Conservation (phyloP, 305 asterid species). For the Lippia alba region DNA sequence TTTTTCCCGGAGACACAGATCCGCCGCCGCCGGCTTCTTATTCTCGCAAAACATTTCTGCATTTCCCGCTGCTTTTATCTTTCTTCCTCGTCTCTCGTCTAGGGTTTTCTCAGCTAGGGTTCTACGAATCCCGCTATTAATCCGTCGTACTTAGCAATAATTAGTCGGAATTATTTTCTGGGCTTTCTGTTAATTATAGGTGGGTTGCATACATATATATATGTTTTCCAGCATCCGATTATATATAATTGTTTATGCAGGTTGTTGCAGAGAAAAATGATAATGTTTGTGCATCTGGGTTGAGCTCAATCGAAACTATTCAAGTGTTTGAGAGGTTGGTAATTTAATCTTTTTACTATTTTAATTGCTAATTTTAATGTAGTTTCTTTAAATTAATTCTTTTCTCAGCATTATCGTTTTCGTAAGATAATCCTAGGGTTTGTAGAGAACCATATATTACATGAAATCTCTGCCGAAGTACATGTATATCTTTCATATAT, state of each 20-base stretch:
- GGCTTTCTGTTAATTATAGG: slow-evolving; percentile 26
- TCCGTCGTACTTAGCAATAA: slow-evolving; percentile 19
- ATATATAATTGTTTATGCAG: slow-evolving; percentile 34
- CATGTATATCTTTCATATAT: too few relatives aligned
- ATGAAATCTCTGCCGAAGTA: too few relatives aligned
- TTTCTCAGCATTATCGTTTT: slow-evolving; percentile 10
- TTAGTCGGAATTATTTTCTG: slow-evolving; percentile 25
- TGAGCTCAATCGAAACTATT: slow-evolving; percentile 34
- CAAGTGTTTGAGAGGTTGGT: slow-evolving; percentile 41
- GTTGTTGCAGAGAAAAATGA: slow-evolving; percentile 31
- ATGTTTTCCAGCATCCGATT: too few relatives aligned
- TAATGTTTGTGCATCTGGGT: slow-evolving; percentile 26
- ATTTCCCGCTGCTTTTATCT: slow-evolving; percentile 5
- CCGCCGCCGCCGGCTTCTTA: slow-evolving; percentile 20
- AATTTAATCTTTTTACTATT: background rate
- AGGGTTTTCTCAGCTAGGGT: slow-evolving; percentile 44
- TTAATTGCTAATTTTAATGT: slow-evolving; percentile 26
- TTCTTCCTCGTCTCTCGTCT: slow-evolving; percentile 4
- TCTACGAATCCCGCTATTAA: slow-evolving; percentile 32
- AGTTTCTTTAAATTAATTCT: slow-evolving; percentile 1
- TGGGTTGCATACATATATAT: background rate
- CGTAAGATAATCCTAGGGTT: slow-evolving; percentile 45
- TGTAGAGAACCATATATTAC: too few relatives aligned
- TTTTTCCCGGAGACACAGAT: slow-evolving; percentile 20
- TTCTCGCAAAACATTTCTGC: slow-evolving; percentile 17